Evolutionary conservation across 495 filamentous ascomycete species (phyloP).

Genomic region (Aspergillus steynii): DNA sequence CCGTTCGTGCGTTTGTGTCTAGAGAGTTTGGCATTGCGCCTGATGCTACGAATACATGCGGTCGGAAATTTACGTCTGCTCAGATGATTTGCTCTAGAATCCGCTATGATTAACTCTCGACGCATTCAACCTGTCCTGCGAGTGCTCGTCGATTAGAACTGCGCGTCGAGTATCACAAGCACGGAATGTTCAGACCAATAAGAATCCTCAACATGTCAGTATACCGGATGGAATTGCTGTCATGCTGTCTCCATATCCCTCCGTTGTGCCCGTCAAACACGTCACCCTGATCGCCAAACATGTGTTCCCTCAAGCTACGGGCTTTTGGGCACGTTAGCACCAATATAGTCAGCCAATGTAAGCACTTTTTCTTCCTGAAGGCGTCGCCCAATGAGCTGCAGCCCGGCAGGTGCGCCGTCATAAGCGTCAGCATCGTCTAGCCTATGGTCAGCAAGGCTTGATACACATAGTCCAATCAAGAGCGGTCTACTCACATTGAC

Average conservation of each 20-base stretch:
- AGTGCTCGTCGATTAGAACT: too few relatives aligned
- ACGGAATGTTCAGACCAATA: neutral
- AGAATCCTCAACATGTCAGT: neutral
- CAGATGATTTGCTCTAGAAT: neutral
- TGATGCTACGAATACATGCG: too few relatives aligned
- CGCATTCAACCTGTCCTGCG: too few relatives aligned
- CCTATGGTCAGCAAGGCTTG: constrained; percentile 8
- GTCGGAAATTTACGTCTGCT: neutral
- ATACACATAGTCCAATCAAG: neutral
- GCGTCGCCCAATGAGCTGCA: constrained; percentile 53
- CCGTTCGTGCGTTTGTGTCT: too few relatives aligned
- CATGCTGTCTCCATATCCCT: too few relatives aligned
- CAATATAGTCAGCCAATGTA: constrained; percentile 40
- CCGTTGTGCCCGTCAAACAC: neutral
- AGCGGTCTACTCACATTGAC: constrained; percentile 50
- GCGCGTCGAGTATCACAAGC: neutral
- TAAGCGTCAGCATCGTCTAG: constrained; percentile 55
- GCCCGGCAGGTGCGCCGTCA: constrained; percentile 53
- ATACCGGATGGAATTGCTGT: too few relatives aligned
- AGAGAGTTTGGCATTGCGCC: too few relatives aligned
- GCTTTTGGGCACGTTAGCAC: constrained; percentile 9
- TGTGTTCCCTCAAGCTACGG: neutral
- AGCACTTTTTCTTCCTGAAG: constrained; percentile 57
- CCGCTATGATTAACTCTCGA: neutral
- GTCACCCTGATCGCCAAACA: neutral